Conservation (phyloP, 2,329 filamentous ascomycete genomes). For the Chlorencoelia australis region DNA sequence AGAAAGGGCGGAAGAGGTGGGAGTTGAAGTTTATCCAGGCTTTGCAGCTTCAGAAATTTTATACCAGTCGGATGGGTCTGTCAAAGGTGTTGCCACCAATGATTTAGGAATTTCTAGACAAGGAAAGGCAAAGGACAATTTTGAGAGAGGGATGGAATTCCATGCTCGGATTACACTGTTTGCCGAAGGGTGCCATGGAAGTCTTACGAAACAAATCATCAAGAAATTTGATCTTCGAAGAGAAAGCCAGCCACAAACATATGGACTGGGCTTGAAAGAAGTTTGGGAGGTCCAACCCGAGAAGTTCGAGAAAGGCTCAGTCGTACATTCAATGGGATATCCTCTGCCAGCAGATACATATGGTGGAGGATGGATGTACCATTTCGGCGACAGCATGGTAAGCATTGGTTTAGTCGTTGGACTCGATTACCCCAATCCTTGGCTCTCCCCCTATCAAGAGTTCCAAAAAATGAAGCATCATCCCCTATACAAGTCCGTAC, state of each 20-base stretch:
- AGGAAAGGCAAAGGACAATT: constrained; percentile 78
- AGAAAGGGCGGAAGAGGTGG: constrained; percentile 90
- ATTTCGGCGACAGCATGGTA: constrained; percentile 96
- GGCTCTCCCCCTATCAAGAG: constrained; percentile 88
- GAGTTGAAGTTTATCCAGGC: constrained; percentile 91
- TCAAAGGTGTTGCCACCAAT: constrained; percentile 91
- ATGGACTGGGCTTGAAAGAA: constrained; percentile 89
- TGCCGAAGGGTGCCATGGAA: constrained; percentile 91
- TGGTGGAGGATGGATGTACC: constrained; percentile 98
- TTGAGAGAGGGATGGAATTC: constrained; percentile 98
- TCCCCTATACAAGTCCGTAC: constrained; percentile 72
- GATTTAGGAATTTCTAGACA: constrained; percentile 76
- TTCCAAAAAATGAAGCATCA: constrained; percentile 99
- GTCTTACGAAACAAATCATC: constrained; percentile 86
- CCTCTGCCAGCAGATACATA: constrained; percentile 83
- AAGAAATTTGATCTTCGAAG: constrained; percentile 86
- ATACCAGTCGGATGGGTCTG: constrained; percentile 76
- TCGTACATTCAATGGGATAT: constrained; percentile 88
- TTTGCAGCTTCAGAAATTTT: constrained; percentile 92
- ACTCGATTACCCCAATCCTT: constrained; percentile 92
- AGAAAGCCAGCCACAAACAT: constrained; percentile 89
- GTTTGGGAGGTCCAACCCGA: constrained; percentile 93
- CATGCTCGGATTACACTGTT: constrained; percentile 86
- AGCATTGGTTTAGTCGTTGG: constrained; percentile 85
- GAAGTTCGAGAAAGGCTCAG: constrained; percentile 79